A percentile compares a stretch with the other conserved stretches of the same genome.
Evolutionary conservation across 208 protist species (phyloP).

Genomic region (Trypanosoma lewisi): DNA sequence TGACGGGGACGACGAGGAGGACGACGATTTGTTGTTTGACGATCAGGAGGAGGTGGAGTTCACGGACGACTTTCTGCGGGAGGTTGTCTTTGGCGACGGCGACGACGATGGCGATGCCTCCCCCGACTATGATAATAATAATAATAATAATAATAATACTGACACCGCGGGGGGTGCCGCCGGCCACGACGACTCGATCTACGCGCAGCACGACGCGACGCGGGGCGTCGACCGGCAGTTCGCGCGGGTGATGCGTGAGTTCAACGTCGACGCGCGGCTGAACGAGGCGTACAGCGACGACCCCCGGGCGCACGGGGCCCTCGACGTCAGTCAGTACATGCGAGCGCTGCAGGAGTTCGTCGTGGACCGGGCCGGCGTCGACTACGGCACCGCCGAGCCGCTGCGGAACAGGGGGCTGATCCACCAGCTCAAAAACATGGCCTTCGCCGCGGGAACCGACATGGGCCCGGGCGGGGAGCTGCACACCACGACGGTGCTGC

Average conservation of each 20-base stretch:
- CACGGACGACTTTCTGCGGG: slow-evolving; percentile 78
- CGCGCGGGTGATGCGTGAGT: slow-evolving; percentile 71
- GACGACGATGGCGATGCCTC: slow-evolving; percentile 20
- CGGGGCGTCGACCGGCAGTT: slow-evolving; percentile 67
- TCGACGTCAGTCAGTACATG: slow-evolving; percentile 73
- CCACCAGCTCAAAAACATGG: slow-evolving; percentile 70
- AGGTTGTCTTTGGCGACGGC: slow-evolving; percentile 65
- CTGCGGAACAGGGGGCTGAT: slow-evolving; percentile 79
- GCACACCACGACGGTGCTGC: slow-evolving; percentile 58
- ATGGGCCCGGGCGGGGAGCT: slow-evolving; percentile 45
- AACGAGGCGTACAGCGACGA: slow-evolving; percentile 76
- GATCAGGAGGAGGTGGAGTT: slow-evolving; percentile 83
- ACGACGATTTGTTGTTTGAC: slow-evolving; percentile 74
- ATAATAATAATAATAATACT: slow-evolving; percentile 9
- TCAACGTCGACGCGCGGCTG: slow-evolving; percentile 61
- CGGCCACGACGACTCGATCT: slow-evolving; percentile 17
- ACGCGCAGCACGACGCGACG: slow-evolving; percentile 54
- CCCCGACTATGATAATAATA: slow-evolving; percentile 15
- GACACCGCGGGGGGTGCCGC: slow-evolving; percentile 5
- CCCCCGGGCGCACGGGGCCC: slow-evolving; percentile 70
- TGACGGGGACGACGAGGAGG: slow-evolving; percentile 31
- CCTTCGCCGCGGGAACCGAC: slow-evolving; percentile 51
- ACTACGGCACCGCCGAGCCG: slow-evolving; percentile 64
- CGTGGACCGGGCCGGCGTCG: slow-evolving; percentile 61
- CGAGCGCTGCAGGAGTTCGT: slow-evolving; percentile 82